Conservation (phyloP, 495 filamentous ascomycete species). For the Hamigera avellanea region DNA sequence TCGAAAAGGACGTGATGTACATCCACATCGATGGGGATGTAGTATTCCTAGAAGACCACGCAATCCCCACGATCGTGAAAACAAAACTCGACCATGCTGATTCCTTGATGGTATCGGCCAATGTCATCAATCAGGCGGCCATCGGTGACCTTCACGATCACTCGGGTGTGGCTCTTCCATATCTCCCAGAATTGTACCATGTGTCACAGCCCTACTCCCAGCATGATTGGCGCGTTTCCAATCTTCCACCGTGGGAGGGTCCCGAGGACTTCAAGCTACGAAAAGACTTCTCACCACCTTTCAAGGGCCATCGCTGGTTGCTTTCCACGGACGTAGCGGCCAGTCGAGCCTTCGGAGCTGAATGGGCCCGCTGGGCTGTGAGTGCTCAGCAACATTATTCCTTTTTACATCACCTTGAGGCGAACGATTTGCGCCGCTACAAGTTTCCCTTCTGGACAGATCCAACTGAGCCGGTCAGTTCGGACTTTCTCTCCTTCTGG, state of each 20-base stretch:
- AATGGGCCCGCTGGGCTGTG: too few relatives aligned
- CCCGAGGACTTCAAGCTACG: too few relatives aligned
- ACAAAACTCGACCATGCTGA: constrained; percentile 38
- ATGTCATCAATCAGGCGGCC: constrained; percentile 35
- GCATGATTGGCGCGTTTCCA: too few relatives aligned
- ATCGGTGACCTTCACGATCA: constrained; percentile 25
- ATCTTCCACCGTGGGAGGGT: too few relatives aligned
- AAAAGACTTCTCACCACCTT: too few relatives aligned
- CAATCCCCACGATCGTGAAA: constrained; percentile 40
- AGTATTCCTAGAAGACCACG: constrained; percentile 40
- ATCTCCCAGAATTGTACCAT: constrained; percentile 21
- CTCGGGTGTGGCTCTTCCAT: constrained; percentile 22
- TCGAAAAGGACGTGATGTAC: constrained; percentile 27
- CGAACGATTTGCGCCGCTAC: too few relatives aligned
- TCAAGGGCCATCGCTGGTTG: too few relatives aligned
- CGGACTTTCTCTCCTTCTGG: constrained; percentile 37
- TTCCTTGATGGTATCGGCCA: constrained; percentile 38
- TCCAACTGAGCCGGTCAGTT: constrained; percentile 28
- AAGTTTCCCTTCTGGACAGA: constrained; percentile 42
- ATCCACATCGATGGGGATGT: constrained; percentile 47
- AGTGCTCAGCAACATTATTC: too few relatives aligned
- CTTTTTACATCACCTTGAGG: too few relatives aligned
- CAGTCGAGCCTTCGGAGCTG: too few relatives aligned
- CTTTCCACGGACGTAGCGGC: too few relatives aligned
- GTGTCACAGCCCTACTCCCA: constrained; percentile 20